Conservation (phyloP, 2,329 filamentous ascomycete genomes). For the Alternaria triticimaculans region DNA sequence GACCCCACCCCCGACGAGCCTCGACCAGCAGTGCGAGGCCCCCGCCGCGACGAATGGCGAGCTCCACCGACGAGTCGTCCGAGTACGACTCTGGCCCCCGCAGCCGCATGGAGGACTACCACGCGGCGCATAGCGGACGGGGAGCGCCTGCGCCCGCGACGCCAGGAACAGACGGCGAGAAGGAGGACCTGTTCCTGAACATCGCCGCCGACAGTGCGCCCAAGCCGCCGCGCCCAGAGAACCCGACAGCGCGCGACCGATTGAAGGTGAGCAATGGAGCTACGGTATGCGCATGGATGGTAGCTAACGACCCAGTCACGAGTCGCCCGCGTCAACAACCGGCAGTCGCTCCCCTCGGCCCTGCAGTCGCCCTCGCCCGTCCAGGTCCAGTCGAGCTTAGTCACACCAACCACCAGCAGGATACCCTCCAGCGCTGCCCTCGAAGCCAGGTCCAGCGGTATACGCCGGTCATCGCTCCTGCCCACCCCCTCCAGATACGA, state of each 20-base stretch:
- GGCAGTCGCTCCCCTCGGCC: constrained; percentile 44
- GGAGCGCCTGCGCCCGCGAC: constrained; percentile 20
- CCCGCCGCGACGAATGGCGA: constrained; percentile 34
- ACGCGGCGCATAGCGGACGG: constrained; percentile 23
- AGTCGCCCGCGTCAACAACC: constrained; percentile 44
- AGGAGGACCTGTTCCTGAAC: constrained; percentile 53
- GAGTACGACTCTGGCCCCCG: constrained; percentile 39
- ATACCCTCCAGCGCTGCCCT: constrained; percentile 29
- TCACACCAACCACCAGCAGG: constrained; percentile 37
- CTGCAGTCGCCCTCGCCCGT: constrained; percentile 35
- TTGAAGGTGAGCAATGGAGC: constrained; percentile 32
- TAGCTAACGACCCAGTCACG: constrained; percentile 39
- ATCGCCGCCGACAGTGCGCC: constrained; percentile 49
- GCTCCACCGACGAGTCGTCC: constrained; percentile 39
- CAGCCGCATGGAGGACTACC: constrained; percentile 31
- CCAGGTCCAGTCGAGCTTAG: constrained; percentile 27
- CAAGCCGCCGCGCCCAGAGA: constrained; percentile 28
- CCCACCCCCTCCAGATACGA: constrained; percentile 37
- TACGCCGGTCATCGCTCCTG: constrained; percentile 42
- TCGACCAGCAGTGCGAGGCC: constrained; percentile 27
- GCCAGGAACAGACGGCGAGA: constrained; percentile 32
- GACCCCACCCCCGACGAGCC: constrained; percentile 19
- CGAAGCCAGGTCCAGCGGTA: constrained; percentile 33
- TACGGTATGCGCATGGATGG: background rate
- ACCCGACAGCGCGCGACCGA: constrained; percentile 36